Evolutionary conservation across 1,139 yeast genomes (phyloP).

Genomic region (Sugiyamaella xylanicola): DNA sequence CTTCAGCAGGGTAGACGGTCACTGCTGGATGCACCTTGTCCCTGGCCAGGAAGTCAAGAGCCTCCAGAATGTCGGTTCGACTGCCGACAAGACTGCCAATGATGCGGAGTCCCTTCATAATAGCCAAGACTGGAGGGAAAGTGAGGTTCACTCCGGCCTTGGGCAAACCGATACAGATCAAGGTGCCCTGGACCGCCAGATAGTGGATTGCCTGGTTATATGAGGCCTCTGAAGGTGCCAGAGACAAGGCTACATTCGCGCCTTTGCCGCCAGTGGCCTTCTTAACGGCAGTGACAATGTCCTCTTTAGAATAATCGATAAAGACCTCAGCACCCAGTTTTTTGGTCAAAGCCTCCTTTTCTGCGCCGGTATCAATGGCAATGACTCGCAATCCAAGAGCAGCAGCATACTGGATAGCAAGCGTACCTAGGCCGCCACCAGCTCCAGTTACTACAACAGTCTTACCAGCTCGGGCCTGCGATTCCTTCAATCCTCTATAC

Average conservation of each 20-base stretch:
- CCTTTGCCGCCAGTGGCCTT: constrained; percentile 61
- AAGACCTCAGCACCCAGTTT: constrained; percentile 65
- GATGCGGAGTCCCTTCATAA: constrained; percentile 58
- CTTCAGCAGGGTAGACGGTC: constrained; percentile 60
- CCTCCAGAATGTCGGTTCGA: constrained; percentile 71
- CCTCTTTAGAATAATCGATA: constrained; percentile 54
- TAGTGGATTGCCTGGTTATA: constrained; percentile 62
- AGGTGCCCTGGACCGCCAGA: constrained; percentile 68
- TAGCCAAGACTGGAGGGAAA: constrained; percentile 57
- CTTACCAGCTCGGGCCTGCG: constrained; percentile 62
- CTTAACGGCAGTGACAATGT: constrained; percentile 50
- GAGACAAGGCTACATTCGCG: constrained; percentile 71
- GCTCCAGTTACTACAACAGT: constrained; percentile 79
- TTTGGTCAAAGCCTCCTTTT: constrained; percentile 56
- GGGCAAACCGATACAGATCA: constrained; percentile 73
- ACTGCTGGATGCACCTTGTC: constrained; percentile 66
- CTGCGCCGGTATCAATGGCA: constrained; percentile 71
- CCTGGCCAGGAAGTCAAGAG: constrained; percentile 64
- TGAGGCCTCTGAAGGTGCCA: constrained; percentile 69
- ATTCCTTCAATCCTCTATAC: constrained; percentile 70
- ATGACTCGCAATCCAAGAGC: constrained; percentile 73
- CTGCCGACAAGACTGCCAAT: constrained; percentile 72
- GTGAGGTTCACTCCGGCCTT: constrained; percentile 56
- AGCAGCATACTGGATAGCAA: constrained; percentile 72
- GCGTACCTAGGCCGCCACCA: constrained; percentile 75